Conservation (phyloP, 139 green algal genomes). For the Diplosphaera chodatii region DNA sequence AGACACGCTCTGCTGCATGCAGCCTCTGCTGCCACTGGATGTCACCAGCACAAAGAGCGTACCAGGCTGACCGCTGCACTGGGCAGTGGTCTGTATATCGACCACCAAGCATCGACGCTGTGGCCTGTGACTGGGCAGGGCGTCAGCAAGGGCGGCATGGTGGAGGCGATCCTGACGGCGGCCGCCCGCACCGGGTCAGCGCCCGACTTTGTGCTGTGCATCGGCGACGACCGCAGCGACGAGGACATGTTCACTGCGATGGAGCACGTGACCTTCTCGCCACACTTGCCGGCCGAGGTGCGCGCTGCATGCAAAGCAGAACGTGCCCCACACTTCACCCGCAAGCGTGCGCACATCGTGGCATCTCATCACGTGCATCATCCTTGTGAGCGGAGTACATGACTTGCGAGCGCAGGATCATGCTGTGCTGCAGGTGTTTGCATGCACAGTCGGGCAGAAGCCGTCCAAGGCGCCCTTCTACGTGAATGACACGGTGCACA, state of each 20-base stretch:
- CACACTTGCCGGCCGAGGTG: constrained; percentile 46
- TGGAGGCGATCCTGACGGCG: constrained; percentile 62
- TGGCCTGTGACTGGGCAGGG: too few species aligned
- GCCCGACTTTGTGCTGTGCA: constrained; percentile 90
- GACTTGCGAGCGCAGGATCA: too few species aligned
- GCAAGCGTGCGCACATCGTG: neutral
- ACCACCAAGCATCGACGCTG: too few species aligned
- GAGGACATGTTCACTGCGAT: constrained; percentile 98
- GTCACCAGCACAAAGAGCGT: too few species aligned
- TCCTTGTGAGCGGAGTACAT: too few species aligned
- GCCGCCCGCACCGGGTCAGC: constrained; percentile 3
- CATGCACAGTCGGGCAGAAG: constrained; percentile 94
- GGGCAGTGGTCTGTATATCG: too few species aligned
- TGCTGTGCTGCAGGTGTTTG: constrained; percentile 64
- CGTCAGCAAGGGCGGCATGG: constrained; percentile 72
- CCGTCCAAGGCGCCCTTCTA: constrained; percentile 92
- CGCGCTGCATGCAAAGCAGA: neutral
- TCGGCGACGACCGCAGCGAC: constrained; percentile 96
- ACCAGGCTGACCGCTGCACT: too few species aligned
- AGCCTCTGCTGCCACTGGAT: too few species aligned
- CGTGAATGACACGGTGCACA: constrained; percentile 87
- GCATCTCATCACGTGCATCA: neutral
- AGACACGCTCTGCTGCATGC: too few species aligned
- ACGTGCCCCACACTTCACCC: too few species aligned
- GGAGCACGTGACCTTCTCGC: constrained; percentile 59